Evolutionary conservation across 2,329 filamentous ascomycete species (phyloP).

Genomic region (Arthrobotrys musiformis): DNA sequence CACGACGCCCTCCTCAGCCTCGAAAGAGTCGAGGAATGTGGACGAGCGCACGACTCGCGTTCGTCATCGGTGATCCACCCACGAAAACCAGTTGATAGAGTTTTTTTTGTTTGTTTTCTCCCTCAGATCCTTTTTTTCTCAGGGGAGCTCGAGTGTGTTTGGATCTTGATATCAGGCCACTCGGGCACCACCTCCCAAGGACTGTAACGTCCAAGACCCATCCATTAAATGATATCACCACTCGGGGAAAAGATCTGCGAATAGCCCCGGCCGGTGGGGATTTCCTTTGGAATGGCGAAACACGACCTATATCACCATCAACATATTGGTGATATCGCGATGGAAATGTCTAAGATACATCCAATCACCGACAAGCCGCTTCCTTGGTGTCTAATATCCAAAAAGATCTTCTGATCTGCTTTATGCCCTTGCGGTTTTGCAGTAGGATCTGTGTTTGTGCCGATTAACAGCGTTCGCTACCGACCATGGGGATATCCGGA

Average conservation of each 20-base stretch:
- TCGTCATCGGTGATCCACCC: conserved; percentile 16
- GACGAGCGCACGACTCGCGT: conserved; percentile 3
- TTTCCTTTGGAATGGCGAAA: conserved; percentile 15
- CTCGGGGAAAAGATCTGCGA: conserved; percentile 42
- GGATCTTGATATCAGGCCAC: conserved; percentile 39
- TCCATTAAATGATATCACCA: conserved; percentile 9
- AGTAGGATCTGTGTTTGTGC: neutral
- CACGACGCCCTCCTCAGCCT: conserved; percentile 22
- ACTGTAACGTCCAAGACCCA: neutral
- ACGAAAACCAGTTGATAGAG: neutral
- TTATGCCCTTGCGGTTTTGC: neutral
- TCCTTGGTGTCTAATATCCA: neutral
- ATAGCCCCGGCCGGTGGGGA: conserved; percentile 16
- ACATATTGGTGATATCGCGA: conserved; percentile 1
- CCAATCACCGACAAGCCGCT: neutral
- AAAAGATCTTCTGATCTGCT: neutral
- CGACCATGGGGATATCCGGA: neutral
- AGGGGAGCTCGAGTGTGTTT: neutral
- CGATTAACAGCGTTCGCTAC: neutral
- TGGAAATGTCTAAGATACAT: neutral
- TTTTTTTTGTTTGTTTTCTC: too few species aligned
- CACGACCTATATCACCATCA: conserved; percentile 4
- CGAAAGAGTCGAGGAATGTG: neutral
- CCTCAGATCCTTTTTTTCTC: too few species aligned
- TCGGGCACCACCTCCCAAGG: conserved; percentile 33